phyloP scores from a whole-genome alignment of 306 rosid genomes.

The Trichosanthes cucumerina region DNA sequence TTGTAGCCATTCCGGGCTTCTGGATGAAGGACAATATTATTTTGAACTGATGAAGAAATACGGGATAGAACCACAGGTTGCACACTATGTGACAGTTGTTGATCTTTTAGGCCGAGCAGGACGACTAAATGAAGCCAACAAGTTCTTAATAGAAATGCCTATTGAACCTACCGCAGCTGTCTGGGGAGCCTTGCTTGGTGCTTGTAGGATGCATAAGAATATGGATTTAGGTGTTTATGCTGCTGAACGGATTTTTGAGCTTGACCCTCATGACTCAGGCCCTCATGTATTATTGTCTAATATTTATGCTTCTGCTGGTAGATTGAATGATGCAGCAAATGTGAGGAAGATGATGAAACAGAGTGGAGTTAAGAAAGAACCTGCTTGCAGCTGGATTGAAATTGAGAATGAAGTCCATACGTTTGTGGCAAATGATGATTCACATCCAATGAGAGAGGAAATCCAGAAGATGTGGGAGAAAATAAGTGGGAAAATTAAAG shows the following conservation, averaged over 20 bases:
- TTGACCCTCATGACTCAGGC: constrained; percentile 21
- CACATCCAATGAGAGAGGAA: constrained; percentile 10
- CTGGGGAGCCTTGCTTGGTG: constrained; percentile 23
- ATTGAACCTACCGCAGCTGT: constrained; percentile 11
- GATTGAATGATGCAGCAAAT: constrained; percentile 15
- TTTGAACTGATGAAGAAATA: constrained; percentile 17
- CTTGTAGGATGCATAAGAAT: constrained; percentile 22
- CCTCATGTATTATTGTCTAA: constrained; percentile 16
- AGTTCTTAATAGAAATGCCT: constrained; percentile 14
- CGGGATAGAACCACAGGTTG: constrained; percentile 11
- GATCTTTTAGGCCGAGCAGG: constrained; percentile 20
- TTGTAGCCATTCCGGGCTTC: constrained; percentile 19
- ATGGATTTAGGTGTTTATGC: constrained; percentile 15
- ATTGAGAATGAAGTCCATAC: constrained; percentile 16
- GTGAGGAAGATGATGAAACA: constrained; percentile 23
- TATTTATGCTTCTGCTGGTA: constrained; percentile 19
- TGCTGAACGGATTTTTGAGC: constrained; percentile 19
- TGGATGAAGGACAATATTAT: constrained; percentile 14
- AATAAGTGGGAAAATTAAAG: constrained; percentile 13
- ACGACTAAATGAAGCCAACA: neutral
- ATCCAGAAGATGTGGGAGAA: constrained; percentile 18
- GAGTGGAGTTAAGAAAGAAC: constrained; percentile 19
- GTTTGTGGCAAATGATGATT: constrained; percentile 16
- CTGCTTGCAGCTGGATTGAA: constrained; percentile 25
- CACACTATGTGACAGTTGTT: constrained; percentile 16